A percentile compares a stretch with the other conserved stretches of the same genome.
These are phyloP conservation scores for Chenopodium berlandieri DNA, from an alignment of 148 eudicot species.

Conservation along the genomic window DNA sequence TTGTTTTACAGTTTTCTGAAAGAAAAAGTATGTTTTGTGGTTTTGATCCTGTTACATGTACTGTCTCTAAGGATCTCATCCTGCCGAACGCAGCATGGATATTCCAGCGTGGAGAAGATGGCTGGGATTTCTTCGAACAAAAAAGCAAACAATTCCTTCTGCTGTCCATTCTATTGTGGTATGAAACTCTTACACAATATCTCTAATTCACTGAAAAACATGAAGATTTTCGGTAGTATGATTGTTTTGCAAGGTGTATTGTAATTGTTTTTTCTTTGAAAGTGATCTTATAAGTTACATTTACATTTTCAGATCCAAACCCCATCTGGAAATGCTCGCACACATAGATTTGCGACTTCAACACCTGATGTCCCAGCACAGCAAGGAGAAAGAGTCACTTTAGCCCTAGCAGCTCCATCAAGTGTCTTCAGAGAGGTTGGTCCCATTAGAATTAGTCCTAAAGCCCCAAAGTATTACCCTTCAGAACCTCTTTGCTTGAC, in stretches of 20 bases:
- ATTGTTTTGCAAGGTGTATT: background rate
- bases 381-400: slow-evolving; percentile 92
- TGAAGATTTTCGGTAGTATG: background rate
- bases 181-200: slow-evolving; percentile 5
- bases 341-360: slow-evolving; percentile 88
- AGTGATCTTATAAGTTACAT: slow-evolving; percentile 11
- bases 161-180: slow-evolving; percentile 97
- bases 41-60: slow-evolving; percentile 73
- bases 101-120: slow-evolving; percentile 95
- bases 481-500: slow-evolving; percentile 86
- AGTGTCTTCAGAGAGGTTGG: slow-evolving; percentile 72
- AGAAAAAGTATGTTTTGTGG: slow-evolving; percentile 28
- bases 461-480: slow-evolving; percentile 66
- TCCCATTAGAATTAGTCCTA: slow-evolving; percentile 77
- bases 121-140: slow-evolving; percentile 67
- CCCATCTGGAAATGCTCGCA: slow-evolving; percentile 85
- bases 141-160: slow-evolving; percentile 71
- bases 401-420: slow-evolving; percentile 87
- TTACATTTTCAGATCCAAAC: slow-evolving; percentile 63
- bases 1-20: background rate
- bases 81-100: slow-evolving; percentile 99
- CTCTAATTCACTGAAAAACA: background rate
- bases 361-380: slow-evolving; percentile 94
- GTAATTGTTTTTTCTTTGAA: background rate
- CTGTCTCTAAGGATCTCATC: slow-evolving; percentile 93